A percentile compares a stretch with the other conserved stretches of the same genome.
These are phyloP conservation scores for Nemania bipapillata DNA, from an alignment of 2,329 filamentous ascomycete species.

Conservation along the genomic window DNA sequence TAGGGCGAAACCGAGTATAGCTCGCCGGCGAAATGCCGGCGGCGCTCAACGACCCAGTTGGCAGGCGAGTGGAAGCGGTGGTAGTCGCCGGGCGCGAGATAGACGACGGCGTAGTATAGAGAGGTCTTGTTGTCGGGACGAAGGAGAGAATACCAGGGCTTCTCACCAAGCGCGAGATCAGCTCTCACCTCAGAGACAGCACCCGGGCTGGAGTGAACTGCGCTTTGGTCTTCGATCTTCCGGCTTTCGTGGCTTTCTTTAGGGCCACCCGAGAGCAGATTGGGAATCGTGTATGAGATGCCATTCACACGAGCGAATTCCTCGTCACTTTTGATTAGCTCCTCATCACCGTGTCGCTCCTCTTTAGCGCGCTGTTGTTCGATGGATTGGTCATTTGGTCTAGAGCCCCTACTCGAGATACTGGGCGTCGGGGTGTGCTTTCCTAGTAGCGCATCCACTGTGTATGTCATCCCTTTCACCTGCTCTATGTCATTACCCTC, in stretches of 20 bases:
- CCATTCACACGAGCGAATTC: conserved; percentile 95
- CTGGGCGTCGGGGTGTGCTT: conserved; percentile 68
- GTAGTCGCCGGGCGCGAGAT: conserved; percentile 96
- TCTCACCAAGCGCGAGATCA: conserved; percentile 78
- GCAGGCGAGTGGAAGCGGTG: conserved; percentile 97
- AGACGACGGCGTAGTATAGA: conserved; percentile 94
- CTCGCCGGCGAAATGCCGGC: conserved; percentile 97
- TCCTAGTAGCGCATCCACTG: conserved; percentile 89
- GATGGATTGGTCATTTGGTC: conserved; percentile 41
- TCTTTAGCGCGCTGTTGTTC: conserved; percentile 45
- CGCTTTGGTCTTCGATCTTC: conserved; percentile 76
- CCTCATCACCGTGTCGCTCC: conserved; percentile 62
- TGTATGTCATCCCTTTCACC: conserved; percentile 98
- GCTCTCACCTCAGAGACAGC: conserved; percentile 85
- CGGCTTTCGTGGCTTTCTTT: conserved; percentile 58
- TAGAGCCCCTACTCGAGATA: conserved; percentile 57
- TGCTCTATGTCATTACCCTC: conserved; percentile 96
- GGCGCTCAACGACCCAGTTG: conserved; percentile 92
- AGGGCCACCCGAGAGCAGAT: conserved; percentile 79
- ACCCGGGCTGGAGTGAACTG: conserved; percentile 67
- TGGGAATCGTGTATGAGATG: conserved; percentile 92
- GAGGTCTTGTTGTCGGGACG: conserved; percentile 72
- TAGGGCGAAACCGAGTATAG: conserved; percentile 95
- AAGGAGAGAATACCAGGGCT: conserved; percentile 76
- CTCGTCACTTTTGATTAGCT: conserved; percentile 80